Conservation (phyloP, 2,329 filamentous ascomycete genomes). For the Ascomycota sp. region DNA sequence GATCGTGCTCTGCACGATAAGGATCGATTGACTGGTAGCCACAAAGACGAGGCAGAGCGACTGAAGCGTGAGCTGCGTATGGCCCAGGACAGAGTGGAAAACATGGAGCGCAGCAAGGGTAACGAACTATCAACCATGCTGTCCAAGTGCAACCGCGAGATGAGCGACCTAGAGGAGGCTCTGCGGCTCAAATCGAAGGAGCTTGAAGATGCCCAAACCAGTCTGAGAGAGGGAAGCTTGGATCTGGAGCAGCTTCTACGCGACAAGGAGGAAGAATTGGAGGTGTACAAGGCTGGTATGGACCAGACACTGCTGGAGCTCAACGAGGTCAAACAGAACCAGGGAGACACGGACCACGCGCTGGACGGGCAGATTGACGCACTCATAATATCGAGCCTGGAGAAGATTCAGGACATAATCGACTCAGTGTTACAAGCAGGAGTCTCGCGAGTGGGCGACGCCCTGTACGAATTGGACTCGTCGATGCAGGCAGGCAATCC, state of each 20-base stretch:
- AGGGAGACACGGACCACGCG: constrained; percentile 56
- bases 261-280: constrained; percentile 93
- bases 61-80: constrained; percentile 82
- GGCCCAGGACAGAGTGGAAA: constrained; percentile 80
- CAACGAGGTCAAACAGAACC: constrained; percentile 63
- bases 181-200: constrained; percentile 72
- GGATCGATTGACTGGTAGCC: constrained; percentile 66
- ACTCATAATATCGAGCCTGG: constrained; percentile 65
- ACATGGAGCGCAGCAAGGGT: constrained; percentile 79
- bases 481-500: constrained; percentile 98
- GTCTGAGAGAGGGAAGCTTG: constrained; percentile 58
- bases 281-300: constrained; percentile 96
- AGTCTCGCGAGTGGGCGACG: constrained; percentile 85
- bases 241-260: constrained; percentile 72
- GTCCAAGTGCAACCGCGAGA: constrained; percentile 89
- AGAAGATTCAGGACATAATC: constrained; percentile 93
- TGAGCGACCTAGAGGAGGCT: constrained; percentile 88
- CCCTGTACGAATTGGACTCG: constrained; percentile 90
- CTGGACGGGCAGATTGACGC: constrained; percentile 83
- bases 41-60: constrained; percentile 88
- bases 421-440: constrained; percentile 89
- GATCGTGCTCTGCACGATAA: constrained; percentile 87
- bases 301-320: constrained; percentile 87
- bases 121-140: constrained; percentile 89
- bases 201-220: constrained; percentile 64